phyloP scores from a whole-genome alignment of 1,284 basidiomycete genomes.

The Rhodofomes roseus region DNA sequence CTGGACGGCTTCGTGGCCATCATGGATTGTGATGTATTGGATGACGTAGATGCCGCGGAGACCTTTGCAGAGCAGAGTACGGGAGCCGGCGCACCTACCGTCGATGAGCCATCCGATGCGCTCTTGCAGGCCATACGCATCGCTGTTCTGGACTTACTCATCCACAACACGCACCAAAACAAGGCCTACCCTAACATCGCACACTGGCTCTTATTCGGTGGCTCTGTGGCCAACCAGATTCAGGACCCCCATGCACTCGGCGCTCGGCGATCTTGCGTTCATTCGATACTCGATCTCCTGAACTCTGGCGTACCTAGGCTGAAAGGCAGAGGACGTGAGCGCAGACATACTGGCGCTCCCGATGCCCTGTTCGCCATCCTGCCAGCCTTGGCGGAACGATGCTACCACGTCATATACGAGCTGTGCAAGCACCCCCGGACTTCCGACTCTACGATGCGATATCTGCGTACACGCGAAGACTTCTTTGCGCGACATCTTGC shows the following conservation, averaged over 20 bases:
- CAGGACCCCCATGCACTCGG: conserved; percentile 76
- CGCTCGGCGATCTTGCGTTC: conserved; percentile 69
- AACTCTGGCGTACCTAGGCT: conserved; percentile 63
- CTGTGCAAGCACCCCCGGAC: conserved; percentile 86
- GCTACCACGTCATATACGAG: conserved; percentile 82
- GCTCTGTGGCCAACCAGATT: conserved; percentile 50
- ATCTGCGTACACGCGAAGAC: conserved; percentile 85
- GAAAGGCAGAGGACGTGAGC: conserved; percentile 42
- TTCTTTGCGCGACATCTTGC: conserved; percentile 87
- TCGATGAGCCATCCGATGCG: conserved; percentile 39
- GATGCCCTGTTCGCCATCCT: conserved; percentile 63
- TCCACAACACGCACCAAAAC: conserved; percentile 69
- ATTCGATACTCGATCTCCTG: conserved; percentile 79
- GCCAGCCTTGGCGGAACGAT: conserved; percentile 84
- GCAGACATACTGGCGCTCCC: conserved; percentile 25
- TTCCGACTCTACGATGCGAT: conserved; percentile 80
- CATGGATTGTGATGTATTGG: conserved; percentile 59
- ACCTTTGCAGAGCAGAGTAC: conserved; percentile 56
- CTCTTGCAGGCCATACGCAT: conserved; percentile 72
- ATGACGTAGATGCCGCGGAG: conserved; percentile 59
- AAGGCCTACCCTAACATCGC: conserved; percentile 81
- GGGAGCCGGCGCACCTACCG: conserved; percentile 65
- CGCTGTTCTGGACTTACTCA: conserved; percentile 83
- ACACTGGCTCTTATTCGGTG: conserved; percentile 85
- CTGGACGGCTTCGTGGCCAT: conserved; percentile 74